Evolutionary conservation across 2,329 filamentous ascomycete genomes (phyloP), one percentile per base, ranked within the genome.

Genomic region (Pyrenophora teres): DNA sequence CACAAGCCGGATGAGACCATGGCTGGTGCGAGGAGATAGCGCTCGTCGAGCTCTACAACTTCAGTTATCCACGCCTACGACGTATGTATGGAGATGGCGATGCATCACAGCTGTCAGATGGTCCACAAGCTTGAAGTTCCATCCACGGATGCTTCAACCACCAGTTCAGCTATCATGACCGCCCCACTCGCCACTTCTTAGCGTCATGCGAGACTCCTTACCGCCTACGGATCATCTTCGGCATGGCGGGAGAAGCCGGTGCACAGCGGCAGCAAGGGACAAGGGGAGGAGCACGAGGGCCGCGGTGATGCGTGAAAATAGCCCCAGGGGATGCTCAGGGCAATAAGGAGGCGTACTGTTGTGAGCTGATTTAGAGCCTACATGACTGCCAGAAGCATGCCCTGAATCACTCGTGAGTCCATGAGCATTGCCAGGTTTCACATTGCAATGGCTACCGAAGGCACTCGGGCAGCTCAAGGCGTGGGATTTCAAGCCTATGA

Each of bases 11-110:
- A 56, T 15, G 12, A 23, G 16, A 8, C 32, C 47, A 27, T 55
- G 35, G 47, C 4, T 13, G 23, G 45, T 38, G 54, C 36, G 49
- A 60, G 41, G 40, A 38, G 59, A 64, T 55, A 61, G 59, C 54
- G 41, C 53, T 59, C 23, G 44, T 46, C 41, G 52, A 69, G 60
- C 32, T 68, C 47, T 62, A 57, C 50, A 46, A 60, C 48, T 46
- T 59, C 53, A 46, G 8, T 33, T 33, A 27, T 46, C 52, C 38
- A 46, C 35, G 25, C 13, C 18, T 33, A 27, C n/a, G 30, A 2
- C 10, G 32, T 19, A 16, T 46, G 30, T 12, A 30, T 36, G 35
- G 47, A 23, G 59, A 27, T 54, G 51, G 54, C 23, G 18, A 57
- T 63, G 64, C 60, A 64, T 40, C 40, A 31, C 36, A 37, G 49